Evolutionary conservation across 2,329 filamentous ascomycete genomes (phyloP).

Genomic region (Conoideocrella luteorostrata): DNA sequence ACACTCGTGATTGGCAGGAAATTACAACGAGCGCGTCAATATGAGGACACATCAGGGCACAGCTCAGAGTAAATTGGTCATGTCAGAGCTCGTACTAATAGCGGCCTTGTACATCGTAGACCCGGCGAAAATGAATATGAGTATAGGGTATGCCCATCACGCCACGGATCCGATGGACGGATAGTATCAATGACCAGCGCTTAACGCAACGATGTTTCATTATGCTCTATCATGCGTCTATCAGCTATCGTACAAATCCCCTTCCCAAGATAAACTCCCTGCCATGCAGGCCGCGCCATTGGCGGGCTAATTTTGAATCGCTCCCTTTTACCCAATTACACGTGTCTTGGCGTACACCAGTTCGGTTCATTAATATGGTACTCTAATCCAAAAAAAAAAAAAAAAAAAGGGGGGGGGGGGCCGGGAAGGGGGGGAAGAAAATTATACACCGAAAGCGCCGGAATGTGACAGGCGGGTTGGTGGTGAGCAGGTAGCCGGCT

Average conservation of each 20-base stretch:
- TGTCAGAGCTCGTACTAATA: too few species aligned
- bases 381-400: constrained; percentile 5
- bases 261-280: neutral
- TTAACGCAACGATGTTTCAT: too few species aligned
- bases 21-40: too few species aligned
- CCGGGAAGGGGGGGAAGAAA: neutral
- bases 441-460: neutral
- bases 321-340: neutral
- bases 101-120: too few species aligned
- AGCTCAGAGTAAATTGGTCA: too few species aligned
- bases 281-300: neutral
- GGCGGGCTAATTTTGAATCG: neutral
- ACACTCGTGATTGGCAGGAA: too few species aligned
- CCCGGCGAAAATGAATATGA: too few species aligned
- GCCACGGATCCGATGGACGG: too few species aligned
- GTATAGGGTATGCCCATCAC: neutral
- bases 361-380: neutral
- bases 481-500: too few species aligned
- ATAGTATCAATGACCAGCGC: too few species aligned
- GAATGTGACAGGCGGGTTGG: neutral
- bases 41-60: too few species aligned
- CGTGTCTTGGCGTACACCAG: neutral
- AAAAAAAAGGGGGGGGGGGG: neutral
- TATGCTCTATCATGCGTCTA: too few species aligned
- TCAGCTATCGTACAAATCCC: neutral